phyloP scores from a whole-genome alignment of 2,329 filamentous ascomycete genomes.

The Botryotinia calthae region DNA sequence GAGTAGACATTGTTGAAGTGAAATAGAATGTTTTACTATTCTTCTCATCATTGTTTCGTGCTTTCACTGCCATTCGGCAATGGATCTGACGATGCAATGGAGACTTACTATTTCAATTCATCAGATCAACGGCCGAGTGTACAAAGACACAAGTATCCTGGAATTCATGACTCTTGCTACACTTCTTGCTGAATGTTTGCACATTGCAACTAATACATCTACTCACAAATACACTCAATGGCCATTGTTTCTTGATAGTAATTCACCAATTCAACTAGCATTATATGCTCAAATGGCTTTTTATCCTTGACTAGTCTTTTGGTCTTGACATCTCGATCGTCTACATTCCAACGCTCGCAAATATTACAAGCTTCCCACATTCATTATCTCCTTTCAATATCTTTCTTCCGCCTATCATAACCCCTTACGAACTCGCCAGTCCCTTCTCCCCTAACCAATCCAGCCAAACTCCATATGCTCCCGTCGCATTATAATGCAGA shows the following conservation, averaged over 20 bases:
- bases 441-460: slow-evolving; percentile 35
- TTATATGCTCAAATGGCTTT: neutral
- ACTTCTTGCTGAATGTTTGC: neutral
- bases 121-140: neutral
- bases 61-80: neutral
- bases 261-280: neutral
- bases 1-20: neutral
- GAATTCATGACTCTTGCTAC: neutral
- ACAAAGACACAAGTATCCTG: neutral
- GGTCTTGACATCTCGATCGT: neutral
- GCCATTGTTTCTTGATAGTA: neutral
- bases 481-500: slow-evolving; percentile 38
- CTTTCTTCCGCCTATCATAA: neutral
- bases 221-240: neutral
- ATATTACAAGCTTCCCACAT: neutral
- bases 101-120: neutral
- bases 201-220: neutral
- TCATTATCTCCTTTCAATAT: neutral
- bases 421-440: neutral
- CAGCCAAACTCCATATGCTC: slow-evolving; percentile 42
- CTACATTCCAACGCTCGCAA: neutral
- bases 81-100: neutral
- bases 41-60: neutral
- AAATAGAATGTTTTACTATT: neutral
- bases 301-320: neutral